Base-by-base conservation (phyloP, 139 green algal genomes). In the Helicosporidium sp. region DNA sequence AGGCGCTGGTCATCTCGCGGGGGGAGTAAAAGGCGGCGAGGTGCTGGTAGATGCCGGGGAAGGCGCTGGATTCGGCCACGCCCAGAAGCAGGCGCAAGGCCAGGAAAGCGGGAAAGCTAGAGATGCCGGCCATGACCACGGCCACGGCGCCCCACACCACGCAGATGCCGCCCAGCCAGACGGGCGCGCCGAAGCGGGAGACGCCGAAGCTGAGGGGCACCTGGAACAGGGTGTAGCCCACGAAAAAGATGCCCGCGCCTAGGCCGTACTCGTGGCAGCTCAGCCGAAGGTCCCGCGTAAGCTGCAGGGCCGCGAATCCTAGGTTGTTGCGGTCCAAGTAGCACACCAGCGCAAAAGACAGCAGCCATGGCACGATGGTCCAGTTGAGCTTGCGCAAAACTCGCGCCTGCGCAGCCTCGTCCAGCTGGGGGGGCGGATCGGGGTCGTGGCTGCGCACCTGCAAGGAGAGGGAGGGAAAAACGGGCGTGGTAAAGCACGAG, bases 281-380 rank as follows among this genome's bases (percentile, higher is more conserved):
- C 26, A 87, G 68, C 6, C 59, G 52, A 12, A 86, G 51, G 40
- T 75, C 61, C 5, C 49, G 39, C 5, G 69, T 79, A 15, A 88
- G 52, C 39, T 78, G 61, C 23, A 89, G 50, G 0, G 69, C 66
- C 12, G 78, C 79, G 54, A 81, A 89, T 0, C 66, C 59, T 12
- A 81, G 64, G 65, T 84, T 86, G 18, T 73, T 82, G 5, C 76
- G 47, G 46, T 85, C 75, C 2, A 85, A 55, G 48, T 82, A 82
- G 46, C 74, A 83, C 2, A 76, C 28, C 1, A 76, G 34, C 5
- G 43, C 52, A 7, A 69, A 31, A n/a, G 45, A 6, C 12, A 74
- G 64, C 34, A 76, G 61, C n/a, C 47, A 55, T 18, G 46, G 54
- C 0, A 69, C 6, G 19, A 49, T 8, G 43, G 68, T 52, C 13